phyloP scores from a whole-genome alignment of 352 stramenopile species.

The Pythium utonaiense region DNA sequence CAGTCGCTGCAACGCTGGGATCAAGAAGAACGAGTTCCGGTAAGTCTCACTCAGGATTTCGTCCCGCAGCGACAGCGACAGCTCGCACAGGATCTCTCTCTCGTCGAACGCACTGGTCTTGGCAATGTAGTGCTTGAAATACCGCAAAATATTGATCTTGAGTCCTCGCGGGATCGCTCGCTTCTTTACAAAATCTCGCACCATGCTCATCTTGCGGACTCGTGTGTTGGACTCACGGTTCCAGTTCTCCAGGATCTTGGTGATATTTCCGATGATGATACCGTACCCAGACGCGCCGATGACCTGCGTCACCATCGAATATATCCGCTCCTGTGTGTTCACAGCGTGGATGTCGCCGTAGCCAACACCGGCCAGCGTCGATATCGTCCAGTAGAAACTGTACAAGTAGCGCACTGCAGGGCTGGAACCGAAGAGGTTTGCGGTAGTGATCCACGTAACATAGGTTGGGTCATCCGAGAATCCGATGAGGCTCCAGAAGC shows the following conservation, averaged over 20 bases:
- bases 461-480: conserved; percentile 27
- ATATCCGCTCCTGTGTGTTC: conserved; percentile 66
- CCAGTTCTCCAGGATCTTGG: conserved; percentile 80
- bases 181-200: conserved; percentile 62
- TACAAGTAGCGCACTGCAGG: conserved; percentile 61
- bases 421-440: conserved; percentile 24
- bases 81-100: conserved; percentile 66
- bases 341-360: conserved; percentile 80
- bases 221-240: conserved; percentile 56
- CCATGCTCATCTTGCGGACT: conserved; percentile 54
- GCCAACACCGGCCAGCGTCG: conserved; percentile 73
- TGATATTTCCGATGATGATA: conserved; percentile 83
- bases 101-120: conserved; percentile 77
- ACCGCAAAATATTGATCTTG: conserved; percentile 51
- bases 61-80: conserved; percentile 67
- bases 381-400: conserved; percentile 84
- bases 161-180: conserved; percentile 52
- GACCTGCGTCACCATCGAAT: conserved; percentile 66
- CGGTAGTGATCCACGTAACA: conserved; percentile 46
- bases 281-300: conserved; percentile 76
- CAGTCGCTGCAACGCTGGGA: conserved; percentile 62
- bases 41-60: conserved; percentile 79
- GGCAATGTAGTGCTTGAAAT: conserved; percentile 80
- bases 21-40: conserved; percentile 68
- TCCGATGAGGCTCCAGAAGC: conserved; percentile 78